Base-by-base conservation (phyloP, 73 alveolate genomes). In the Stentor coeruleus region DNA sequence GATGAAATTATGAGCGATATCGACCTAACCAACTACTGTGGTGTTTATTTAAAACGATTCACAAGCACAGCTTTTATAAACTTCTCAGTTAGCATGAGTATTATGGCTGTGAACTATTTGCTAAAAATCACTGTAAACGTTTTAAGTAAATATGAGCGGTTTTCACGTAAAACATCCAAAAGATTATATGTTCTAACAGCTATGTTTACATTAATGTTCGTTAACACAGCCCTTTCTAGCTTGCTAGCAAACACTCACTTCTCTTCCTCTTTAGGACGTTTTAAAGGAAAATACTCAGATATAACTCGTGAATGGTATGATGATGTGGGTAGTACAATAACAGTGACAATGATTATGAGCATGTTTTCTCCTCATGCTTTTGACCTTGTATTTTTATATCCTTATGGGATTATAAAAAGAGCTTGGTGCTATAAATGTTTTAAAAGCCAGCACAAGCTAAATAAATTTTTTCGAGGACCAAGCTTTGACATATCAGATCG, bases 201-300 rank as follows among this genome's bases (percentile, higher is more conserved):
- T 39, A 35, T 86, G 2, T 86, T 89, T 82, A 38, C 82, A 3
- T 37, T 74, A 2, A 55, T 82, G 74, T 86, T 89, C 60, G 58
- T 86, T 1, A 89, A 86, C 72, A 86, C 88, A 35, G 91, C 90
- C 15, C 33, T 89, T 33, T 40, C 86, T 31, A 82, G 89, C 3
- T 74, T 81, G 31, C 58, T 89, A 20, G 77, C 80, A 35, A 85
- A 88, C 11, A 86, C 91, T 36, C 59, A 86, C 49, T 57, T 88
- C 35, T 73, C 83, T 55, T 82, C 86, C 30, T 82, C 84, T 3
- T 82, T 82, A 26, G n/a, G 11, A 20, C 49, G n/a, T 28, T 82
- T 66, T 31, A 66, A 66, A 14, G 79, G 79, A 66, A 31, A 66
- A 20, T 66, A 66, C 33, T 37, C n/a, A 11, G 79, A 66, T 66